These are phyloP conservation scores for Tephrocybe sp. DNA, from an alignment of 768 basidiomycete species.

Conservation along the genomic window DNA sequence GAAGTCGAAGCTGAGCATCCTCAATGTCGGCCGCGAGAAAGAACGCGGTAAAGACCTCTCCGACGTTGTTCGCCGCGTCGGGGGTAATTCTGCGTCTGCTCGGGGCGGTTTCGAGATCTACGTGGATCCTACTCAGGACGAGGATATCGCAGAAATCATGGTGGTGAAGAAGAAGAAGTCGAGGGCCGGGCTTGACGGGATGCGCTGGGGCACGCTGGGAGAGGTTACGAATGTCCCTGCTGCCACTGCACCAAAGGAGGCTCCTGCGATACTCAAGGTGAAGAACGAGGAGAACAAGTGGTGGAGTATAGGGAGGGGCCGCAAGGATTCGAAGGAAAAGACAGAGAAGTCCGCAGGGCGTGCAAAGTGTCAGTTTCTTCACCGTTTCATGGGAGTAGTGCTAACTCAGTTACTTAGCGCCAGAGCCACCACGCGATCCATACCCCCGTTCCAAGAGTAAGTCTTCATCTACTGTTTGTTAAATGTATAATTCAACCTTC, in stretches of 20 bases:
- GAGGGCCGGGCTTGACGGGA: constrained; percentile 56
- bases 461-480: constrained; percentile 7
- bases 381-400: not conserved
- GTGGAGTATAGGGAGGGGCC: constrained; percentile 80
- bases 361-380: constrained; percentile 40
- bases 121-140: constrained; percentile 65
- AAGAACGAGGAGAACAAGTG: constrained; percentile 55
- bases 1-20: constrained; percentile 60
- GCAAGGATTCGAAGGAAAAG: constrained; percentile 74
- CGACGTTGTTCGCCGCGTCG: constrained; percentile 57
- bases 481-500: not conserved
- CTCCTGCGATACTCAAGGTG: constrained; percentile 31
- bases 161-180: constrained; percentile 80
- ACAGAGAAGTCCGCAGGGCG: constrained; percentile 34
- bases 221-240: constrained; percentile 61
- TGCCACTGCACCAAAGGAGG: constrained; percentile 23
- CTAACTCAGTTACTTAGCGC: constrained; percentile 26
- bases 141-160: constrained; percentile 66
- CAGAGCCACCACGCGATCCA: constrained; percentile 32
- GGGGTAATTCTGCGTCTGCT: constrained; percentile 25
- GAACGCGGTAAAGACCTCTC: constrained; percentile 50
- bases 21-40: constrained; percentile 32
- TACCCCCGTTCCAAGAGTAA: constrained; percentile 41
- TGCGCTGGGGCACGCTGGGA: constrained; percentile 51
- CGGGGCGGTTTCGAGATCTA: constrained; percentile 63